Percentiles rank a stretch among this genome's conserved stretches.
Evolutionary conservation across 441 rosid genomes (phyloP).

Genomic region (Flueggea neowawraea): DNA sequence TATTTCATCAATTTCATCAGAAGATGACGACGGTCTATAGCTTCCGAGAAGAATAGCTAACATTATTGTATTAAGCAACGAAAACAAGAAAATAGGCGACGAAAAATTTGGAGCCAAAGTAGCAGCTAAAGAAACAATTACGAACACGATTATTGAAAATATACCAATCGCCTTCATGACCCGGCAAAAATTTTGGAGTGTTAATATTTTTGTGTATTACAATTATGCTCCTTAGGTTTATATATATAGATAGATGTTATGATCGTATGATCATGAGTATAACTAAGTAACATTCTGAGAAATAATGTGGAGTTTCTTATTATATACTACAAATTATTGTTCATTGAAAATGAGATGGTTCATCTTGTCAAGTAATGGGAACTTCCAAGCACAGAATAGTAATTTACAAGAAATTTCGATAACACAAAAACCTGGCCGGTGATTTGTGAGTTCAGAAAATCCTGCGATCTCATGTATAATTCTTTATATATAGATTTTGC

Average conservation of each 20-base stretch:
- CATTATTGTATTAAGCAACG: conserved; percentile 25
- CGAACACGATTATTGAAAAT: conserved; percentile 4
- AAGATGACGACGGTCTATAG: neutral
- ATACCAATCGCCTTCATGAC: conserved; percentile 30
- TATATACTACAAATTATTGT: neutral
- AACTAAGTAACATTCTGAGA: neutral
- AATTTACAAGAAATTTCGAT: conserved; percentile 4
- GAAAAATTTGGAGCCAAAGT: conserved; percentile 17
- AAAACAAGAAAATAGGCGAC: conserved; percentile 27
- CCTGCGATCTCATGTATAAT: no score
- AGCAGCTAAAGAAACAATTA: conserved; percentile 14
- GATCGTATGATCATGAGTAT: neutral
- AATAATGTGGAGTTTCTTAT: conserved; percentile 3
- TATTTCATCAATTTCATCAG: neutral
- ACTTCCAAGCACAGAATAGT: conserved; percentile 24
- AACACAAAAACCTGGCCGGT: neutral
- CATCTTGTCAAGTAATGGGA: conserved; percentile 19
- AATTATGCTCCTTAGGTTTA: neutral
- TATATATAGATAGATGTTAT: neutral
- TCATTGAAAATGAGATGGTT: conserved; percentile 8
- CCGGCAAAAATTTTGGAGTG: neutral
- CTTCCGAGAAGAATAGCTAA: conserved; percentile 25
- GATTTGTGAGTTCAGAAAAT: no score
- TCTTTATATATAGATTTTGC: neutral
- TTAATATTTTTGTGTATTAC: neutral